A percentile compares a stretch with the other conserved stretches of the same genome.
Evolutionary conservation across 257 asterid species (phyloP).

Genomic region (Solanum ahanhuiri): DNA sequence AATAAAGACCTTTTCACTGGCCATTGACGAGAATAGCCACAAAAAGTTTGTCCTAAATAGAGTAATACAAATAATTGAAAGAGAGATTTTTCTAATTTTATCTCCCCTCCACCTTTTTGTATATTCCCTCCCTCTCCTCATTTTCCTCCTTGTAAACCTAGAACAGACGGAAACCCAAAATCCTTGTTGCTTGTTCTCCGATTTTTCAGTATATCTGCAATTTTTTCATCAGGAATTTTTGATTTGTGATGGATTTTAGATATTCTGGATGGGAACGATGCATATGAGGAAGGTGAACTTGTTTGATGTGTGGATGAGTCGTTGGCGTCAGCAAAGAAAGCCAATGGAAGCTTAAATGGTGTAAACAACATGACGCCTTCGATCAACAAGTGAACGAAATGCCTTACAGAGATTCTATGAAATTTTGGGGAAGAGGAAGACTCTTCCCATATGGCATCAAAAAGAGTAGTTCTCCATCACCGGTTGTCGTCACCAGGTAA

Average conservation of each 20-base stretch:
- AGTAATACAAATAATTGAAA: neutral
- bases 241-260: neutral
- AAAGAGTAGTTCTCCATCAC: constrained; percentile 10
- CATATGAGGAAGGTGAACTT: constrained; percentile 85
- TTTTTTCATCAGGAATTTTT: neutral
- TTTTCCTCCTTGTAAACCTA: neutral
- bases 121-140: neutral
- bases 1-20: neutral
- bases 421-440: constrained; percentile 74
- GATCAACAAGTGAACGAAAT: constrained; percentile 48
- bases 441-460: constrained; percentile 75
- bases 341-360: constrained; percentile 26
- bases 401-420: constrained; percentile 66
- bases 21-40: neutral
- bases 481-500: neutral
- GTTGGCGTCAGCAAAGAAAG: constrained; percentile 15
- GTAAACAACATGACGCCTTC: constrained; percentile 8
- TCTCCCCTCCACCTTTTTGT: neutral
- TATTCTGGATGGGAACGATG: constrained; percentile 55
- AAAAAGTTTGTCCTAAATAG: neutral
- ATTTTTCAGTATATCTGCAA: neutral
- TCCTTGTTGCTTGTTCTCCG: neutral
- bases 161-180: neutral
- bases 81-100: neutral
- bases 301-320: constrained; percentile 90